Evolutionary conservation across 352 stramenopile species (phyloP).

Genomic region (Globisporangium cystogenes): DNA sequence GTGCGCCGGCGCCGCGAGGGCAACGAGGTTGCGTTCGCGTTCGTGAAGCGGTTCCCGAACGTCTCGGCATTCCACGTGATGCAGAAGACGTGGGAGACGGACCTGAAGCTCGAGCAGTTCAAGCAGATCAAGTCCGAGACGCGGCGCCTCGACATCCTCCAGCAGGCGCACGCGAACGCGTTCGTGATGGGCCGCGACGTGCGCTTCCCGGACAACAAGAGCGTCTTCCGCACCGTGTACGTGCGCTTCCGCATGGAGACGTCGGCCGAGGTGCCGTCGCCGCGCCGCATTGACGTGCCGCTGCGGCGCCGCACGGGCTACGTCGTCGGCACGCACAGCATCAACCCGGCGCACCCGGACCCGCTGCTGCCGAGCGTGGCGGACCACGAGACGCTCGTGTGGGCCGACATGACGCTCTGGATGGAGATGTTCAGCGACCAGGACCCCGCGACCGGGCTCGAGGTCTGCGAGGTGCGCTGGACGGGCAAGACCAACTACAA

Average conservation of each 20-base stretch:
- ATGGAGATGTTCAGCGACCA: constrained; percentile 36
- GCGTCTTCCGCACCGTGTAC: constrained; percentile 41
- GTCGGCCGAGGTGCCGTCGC: constrained; percentile 12
- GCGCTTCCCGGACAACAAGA: constrained; percentile 23
- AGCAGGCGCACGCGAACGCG: constrained; percentile 29
- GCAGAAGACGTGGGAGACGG: constrained; percentile 35
- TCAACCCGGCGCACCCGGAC: constrained; percentile 13
- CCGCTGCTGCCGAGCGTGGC: constrained; percentile 1
- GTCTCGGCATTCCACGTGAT: constrained; percentile 24
- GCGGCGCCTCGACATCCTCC: constrained; percentile 38
- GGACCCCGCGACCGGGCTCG: constrained; percentile 22
- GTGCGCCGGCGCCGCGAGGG: constrained; percentile 24
- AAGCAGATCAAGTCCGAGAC: constrained; percentile 45
- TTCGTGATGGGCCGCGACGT: constrained; percentile 45
- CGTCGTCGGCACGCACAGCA: constrained; percentile 39
- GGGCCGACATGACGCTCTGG: constrained; percentile 33
- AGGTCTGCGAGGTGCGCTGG: constrained; percentile 42
- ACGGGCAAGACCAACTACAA: constrained; percentile 47
- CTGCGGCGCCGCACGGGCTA: constrained; percentile 30
- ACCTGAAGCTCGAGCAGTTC: constrained; percentile 27
- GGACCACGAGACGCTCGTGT: constrained; percentile 23
- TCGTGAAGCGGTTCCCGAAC: constrained; percentile 32
- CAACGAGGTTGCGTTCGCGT: constrained; percentile 33
- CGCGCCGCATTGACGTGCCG: constrained; percentile 7
- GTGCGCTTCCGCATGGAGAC: constrained; percentile 41